Evolutionary conservation across 2,329 filamentous ascomycete genomes (phyloP).

Genomic region (Colletotrichum cereale): DNA sequence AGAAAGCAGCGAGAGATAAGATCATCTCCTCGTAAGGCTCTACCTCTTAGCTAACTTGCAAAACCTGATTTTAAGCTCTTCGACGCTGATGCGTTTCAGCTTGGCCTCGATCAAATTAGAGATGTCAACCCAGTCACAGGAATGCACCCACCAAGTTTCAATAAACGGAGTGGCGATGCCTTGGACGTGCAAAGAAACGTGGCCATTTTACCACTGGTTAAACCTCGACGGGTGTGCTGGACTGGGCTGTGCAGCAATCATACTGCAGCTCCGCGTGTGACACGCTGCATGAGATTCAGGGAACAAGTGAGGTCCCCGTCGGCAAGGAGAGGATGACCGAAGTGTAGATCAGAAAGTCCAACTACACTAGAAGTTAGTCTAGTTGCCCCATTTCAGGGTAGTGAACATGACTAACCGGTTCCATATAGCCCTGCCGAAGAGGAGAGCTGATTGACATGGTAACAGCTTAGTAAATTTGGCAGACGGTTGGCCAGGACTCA

Average conservation of each 20-base stretch:
- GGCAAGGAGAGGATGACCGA: conserved; percentile 65
- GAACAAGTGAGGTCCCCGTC: conserved; percentile 64
- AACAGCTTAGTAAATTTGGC: conserved; percentile 55
- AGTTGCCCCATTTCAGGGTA: conserved; percentile 58
- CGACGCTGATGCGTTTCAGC: conserved; percentile 46
- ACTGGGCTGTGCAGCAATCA: conserved; percentile 39
- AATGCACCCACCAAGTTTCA: conserved; percentile 41
- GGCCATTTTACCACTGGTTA: conserved; percentile 28
- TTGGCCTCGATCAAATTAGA: conserved; percentile 49
- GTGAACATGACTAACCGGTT: conserved; percentile 61
- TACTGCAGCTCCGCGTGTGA: conserved; percentile 35
- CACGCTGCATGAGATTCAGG: conserved; percentile 53
- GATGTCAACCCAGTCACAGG: conserved; percentile 20
- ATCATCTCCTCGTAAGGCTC: conserved; percentile 50
- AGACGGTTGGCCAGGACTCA: conserved; percentile 66
- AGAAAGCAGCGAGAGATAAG: not conserved
- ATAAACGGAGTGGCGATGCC: conserved; percentile 46
- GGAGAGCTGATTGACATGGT: not conserved
- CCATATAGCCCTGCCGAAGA: not conserved
- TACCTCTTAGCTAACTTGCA: conserved; percentile 49
- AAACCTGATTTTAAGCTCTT: conserved; percentile 41
- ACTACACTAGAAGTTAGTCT: conserved; percentile 63
- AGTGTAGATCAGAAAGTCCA: conserved; percentile 62
- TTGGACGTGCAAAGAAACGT: conserved; percentile 29
- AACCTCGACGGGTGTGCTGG: conserved; percentile 35